Evolutionary conservation across 129 eudicot species (phyloP), one percentile per base, ranked within the genome.

Genomic region (Flaveria trinervia): DNA sequence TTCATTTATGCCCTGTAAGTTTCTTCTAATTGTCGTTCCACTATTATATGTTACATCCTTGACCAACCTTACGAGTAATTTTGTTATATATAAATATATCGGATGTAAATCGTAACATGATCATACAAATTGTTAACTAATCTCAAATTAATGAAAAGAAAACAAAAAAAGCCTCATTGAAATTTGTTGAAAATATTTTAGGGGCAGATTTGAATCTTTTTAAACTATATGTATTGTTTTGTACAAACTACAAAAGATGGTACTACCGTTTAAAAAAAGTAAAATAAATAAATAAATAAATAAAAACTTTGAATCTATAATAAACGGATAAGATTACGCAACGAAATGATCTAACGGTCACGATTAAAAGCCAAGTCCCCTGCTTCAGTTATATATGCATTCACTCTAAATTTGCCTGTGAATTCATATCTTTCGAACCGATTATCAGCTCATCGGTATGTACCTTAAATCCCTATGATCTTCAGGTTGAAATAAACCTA

Each of bases 361-460:
- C 13, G 9, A 28, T 12, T 17, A 2, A 78, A 78, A 5, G 48
- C 43, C n/a, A 44, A 44, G 54, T 78, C 61, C 39, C 4, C 22
- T 55, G 39, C 20, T 22, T 70, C 82, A 44, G 41, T 30, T 78
- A 78, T 59, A 70, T 45, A 70, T 48, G 33, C 71, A 56, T 33
- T 23, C 81, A 54, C 81, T 68, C 76, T 66, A 68, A 5, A 15
- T n/a, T 25, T 15, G 45, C 9, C 9, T 20, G 28, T 51, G 9
- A 45, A 70, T 26, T 78, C 62, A 70, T 18, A 25, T 67, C 49
- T 70, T 59, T 60, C 64, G 67, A 68, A 55, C 44, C 11, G 64
- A 78, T 74, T 8, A 74, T 84, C 76, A 55, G 59, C 65, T 71
- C 39, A 60, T 14, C 1, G 65, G 77, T 79, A 70, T 70, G 77